Percentiles rank a stretch among this genome's conserved stretches.
Evolutionary conservation across 495 filamentous ascomycete species (phyloP).

Genomic region (Sabuloglossum arenarium): DNA sequence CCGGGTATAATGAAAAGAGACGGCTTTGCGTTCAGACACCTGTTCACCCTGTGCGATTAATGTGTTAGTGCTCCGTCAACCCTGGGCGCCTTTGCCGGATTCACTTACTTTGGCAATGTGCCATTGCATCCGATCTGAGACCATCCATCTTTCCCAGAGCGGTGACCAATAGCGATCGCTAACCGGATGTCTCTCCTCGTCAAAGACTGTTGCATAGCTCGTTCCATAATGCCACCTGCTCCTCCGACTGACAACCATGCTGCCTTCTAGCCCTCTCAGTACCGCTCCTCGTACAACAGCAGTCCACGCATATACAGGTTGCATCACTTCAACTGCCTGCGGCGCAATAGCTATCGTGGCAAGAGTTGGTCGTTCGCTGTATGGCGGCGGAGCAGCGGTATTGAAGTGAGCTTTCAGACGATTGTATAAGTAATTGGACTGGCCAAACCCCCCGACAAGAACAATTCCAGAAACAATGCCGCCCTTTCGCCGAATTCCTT

Average conservation of each 20-base stretch:
- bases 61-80: neutral
- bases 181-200: constrained; percentile 44
- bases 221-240: constrained; percentile 61
- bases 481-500: constrained; percentile 31
- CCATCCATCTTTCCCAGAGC: constrained; percentile 64
- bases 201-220: constrained; percentile 53
- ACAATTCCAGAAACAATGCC: constrained; percentile 35
- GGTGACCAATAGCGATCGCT: constrained; percentile 53
- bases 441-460: constrained; percentile 20
- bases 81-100: neutral
- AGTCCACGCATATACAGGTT: constrained; percentile 57
- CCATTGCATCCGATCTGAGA: constrained; percentile 62
- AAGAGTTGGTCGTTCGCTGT: constrained; percentile 38
- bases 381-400: constrained; percentile 39
- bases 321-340: constrained; percentile 44
- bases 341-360: constrained; percentile 16
- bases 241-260: constrained; percentile 44
- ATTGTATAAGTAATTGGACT: constrained; percentile 29
- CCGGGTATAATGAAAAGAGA: constrained; percentile 60
- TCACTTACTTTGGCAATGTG: constrained; percentile 43
- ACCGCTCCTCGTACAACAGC: constrained; percentile 52
- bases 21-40: constrained; percentile 41
- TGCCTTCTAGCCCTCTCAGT: constrained; percentile 46
- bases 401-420: constrained; percentile 44
- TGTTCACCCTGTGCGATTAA: constrained; percentile 32